Evolutionary conservation across 768 basidiomycete genomes (phyloP).

Genomic region (Exidia glandulosa): DNA sequence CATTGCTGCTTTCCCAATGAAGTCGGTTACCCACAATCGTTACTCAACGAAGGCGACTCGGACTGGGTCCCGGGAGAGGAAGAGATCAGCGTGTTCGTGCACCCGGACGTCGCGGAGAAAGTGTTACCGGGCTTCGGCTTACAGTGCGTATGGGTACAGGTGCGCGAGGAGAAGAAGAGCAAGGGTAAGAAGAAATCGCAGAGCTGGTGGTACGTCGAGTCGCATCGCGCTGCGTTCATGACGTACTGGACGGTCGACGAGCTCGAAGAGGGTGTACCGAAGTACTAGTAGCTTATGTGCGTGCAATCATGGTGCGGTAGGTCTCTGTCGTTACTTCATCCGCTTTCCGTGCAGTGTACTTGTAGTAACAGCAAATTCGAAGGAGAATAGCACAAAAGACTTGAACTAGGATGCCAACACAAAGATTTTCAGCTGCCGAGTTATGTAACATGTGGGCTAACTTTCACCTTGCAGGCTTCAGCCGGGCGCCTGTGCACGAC

Average conservation of each 20-base stretch:
- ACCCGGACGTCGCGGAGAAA: slow-evolving; percentile 30
- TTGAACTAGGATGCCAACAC: too few species aligned
- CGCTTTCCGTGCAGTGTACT: too few species aligned
- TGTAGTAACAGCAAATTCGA: too few species aligned
- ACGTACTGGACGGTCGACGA: not conserved
- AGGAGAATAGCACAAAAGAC: too few species aligned
- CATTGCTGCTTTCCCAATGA: slow-evolving; percentile 18
- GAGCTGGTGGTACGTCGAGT: not conserved
- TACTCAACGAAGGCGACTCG: slow-evolving; percentile 17
- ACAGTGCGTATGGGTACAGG: slow-evolving; percentile 58
- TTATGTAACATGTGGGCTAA: too few species aligned
- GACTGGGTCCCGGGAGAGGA: slow-evolving; percentile 38
- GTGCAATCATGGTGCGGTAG: too few species aligned
- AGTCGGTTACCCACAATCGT: slow-evolving; percentile 4
- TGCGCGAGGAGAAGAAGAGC: slow-evolving; percentile 20
- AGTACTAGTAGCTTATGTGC: too few species aligned
- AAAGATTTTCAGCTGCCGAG: too few species aligned
- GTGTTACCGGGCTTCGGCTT: slow-evolving; percentile 48
- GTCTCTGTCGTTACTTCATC: too few species aligned
- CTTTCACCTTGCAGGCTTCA: too few species aligned
- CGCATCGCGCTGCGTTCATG: not conserved
- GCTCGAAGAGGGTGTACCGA: too few species aligned
- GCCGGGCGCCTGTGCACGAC: too few species aligned
- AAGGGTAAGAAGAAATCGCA: not conserved
- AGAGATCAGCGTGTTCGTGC: slow-evolving; percentile 47